phyloP scores from a whole-genome alignment of 192 early-diverging fungal genomes.

The Podochytrium sp. region DNA sequence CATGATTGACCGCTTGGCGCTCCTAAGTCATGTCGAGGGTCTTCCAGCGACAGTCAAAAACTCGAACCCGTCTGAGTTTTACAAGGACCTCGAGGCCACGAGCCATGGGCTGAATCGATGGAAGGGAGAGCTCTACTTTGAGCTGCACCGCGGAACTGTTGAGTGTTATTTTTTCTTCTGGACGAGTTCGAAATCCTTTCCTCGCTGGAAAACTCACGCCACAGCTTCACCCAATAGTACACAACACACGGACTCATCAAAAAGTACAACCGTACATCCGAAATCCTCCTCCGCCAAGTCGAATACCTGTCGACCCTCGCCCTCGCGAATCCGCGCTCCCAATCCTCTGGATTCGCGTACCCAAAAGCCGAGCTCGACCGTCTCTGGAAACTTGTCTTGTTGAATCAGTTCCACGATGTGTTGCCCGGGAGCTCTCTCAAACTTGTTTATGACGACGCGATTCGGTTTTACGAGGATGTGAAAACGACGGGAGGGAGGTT shows the following conservation, averaged over 20 bases:
- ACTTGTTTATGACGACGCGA: conserved; percentile 88
- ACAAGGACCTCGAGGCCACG: conserved; percentile 73
- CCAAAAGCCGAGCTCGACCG: conserved; percentile 76
- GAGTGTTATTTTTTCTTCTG: conserved; percentile 2
- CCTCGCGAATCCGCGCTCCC: neutral
- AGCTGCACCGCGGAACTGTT: conserved; percentile 94
- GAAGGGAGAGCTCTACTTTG: conserved; percentile 97
- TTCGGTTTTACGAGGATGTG: conserved; percentile 55
- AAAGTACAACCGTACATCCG: conserved; percentile 81
- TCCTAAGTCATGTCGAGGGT: conserved; percentile 78
- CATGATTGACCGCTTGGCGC: conserved; percentile 84
- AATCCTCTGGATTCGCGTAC: conserved; percentile 46
- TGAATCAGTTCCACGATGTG: conserved; percentile 99
- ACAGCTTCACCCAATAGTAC: conserved; percentile 68
- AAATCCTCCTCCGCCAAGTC: conserved; percentile 82
- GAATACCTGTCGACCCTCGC: conserved; percentile 74
- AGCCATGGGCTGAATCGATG: conserved; percentile 76
- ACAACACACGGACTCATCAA: conserved; percentile 90
- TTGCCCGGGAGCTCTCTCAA: conserved; percentile 91
- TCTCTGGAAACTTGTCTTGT: conserved; percentile 86
- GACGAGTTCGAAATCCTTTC: neutral
- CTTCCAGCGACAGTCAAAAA: conserved; percentile 75
- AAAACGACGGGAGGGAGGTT: conserved; percentile 34
- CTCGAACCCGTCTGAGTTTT: conserved; percentile 83
- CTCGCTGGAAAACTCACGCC: too few relatives aligned